A percentile compares a stretch with the other conserved stretches of the same genome.
phyloP scores from a whole-genome alignment of 108 stramenopile species.

The Cyclostephanos tholiformis region DNA sequence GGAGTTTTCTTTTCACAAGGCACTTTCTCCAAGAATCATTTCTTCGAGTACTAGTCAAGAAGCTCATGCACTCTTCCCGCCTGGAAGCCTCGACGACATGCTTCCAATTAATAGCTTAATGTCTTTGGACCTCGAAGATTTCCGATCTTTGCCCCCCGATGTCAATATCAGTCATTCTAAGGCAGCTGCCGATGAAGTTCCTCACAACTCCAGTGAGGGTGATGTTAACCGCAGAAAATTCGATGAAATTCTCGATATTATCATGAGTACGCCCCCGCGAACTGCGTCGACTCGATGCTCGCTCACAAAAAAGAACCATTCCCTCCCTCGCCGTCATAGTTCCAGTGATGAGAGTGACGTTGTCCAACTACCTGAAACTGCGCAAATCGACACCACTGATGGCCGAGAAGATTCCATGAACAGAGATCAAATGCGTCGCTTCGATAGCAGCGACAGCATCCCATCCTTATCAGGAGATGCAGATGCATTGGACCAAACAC shows the following conservation, averaged over 20 bases:
- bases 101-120: no score
- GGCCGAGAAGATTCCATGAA: not conserved
- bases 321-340: no score
- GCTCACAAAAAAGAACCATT: no score
- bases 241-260: not conserved
- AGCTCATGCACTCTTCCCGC: no score
- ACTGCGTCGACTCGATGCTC: no score
- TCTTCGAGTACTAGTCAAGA: no score
- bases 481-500: not conserved
- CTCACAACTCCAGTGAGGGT: not conserved
- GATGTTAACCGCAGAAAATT: constrained; percentile 5
- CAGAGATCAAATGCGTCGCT: not conserved
- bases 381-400: not conserved
- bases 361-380: no score
- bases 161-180: no score
- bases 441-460: constrained; percentile 7
- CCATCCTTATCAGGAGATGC: constrained; percentile 1
- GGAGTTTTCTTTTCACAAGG: not conserved
- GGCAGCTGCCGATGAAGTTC: not conserved
- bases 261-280: not conserved
- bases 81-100: no score
- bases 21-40: not conserved
- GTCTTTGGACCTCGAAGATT: no score
- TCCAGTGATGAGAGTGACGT: no score
- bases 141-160: no score